Conservation (phyloP, 2,329 filamentous ascomycete genomes). For the Apiospora aurea region DNA sequence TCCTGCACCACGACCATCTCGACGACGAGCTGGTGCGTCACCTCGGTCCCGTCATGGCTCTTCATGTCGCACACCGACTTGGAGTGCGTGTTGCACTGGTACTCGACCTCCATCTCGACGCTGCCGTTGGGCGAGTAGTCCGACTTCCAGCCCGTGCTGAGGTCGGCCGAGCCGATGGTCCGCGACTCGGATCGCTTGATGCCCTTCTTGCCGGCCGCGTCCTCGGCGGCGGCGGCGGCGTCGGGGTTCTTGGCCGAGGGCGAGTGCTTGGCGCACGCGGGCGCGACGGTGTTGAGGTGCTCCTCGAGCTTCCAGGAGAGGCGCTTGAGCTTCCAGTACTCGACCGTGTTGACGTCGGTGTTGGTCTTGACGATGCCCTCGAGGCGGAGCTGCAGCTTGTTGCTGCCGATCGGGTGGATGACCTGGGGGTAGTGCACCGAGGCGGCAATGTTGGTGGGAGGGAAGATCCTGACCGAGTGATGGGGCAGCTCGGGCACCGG, state of each 20-base stretch:
- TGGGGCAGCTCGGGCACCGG: slow-evolving; percentile 78
- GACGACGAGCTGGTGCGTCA: slow-evolving; percentile 85
- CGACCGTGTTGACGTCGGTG: slow-evolving; percentile 72
- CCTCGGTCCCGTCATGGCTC: slow-evolving; percentile 75
- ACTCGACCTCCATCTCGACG: slow-evolving; percentile 84
- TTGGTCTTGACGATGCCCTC: slow-evolving; percentile 83
- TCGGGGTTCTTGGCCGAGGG: slow-evolving; percentile 48
- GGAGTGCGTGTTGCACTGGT: slow-evolving; percentile 63
- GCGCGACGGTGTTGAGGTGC: slow-evolving; percentile 78
- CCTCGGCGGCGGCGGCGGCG: slow-evolving; percentile 44
- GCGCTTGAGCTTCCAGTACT: slow-evolving; percentile 87
- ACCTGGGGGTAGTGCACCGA: slow-evolving; percentile 82
- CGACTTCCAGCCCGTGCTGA: slow-evolving; percentile 91
- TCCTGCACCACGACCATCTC: slow-evolving; percentile 96
- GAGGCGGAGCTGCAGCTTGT: slow-evolving; percentile 80
- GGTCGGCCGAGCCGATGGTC: slow-evolving; percentile 79
- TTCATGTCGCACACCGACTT: slow-evolving; percentile 81
- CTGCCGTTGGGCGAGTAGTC: slow-evolving; percentile 64
- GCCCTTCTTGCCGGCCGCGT: slow-evolving; percentile 68
- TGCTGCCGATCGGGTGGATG: slow-evolving; percentile 84
- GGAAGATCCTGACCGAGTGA: slow-evolving; percentile 92
- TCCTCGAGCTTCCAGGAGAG: slow-evolving; percentile 95
- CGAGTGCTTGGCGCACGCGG: slow-evolving; percentile 79
- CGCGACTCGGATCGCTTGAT: slow-evolving; percentile 77
- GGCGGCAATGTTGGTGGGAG: slow-evolving; percentile 91